Evolutionary conservation across 108 stramenopile genomes (phyloP).

Genomic region (Epithemia pelagica): DNA sequence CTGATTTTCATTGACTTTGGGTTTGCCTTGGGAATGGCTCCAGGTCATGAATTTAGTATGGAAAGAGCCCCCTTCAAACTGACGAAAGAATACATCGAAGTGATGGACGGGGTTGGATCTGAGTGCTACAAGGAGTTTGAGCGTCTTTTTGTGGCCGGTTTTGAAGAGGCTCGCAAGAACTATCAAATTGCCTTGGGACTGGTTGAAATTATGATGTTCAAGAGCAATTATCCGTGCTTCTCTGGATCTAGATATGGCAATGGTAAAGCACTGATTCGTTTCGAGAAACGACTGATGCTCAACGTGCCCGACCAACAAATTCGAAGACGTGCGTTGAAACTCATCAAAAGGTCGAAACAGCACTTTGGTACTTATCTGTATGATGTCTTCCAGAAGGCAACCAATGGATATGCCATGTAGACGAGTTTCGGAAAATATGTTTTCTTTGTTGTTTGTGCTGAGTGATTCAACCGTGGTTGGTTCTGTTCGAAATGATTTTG

Average conservation of each 20-base stretch:
- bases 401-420: constrained; percentile 54
- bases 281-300: constrained; percentile 80
- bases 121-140: constrained; percentile 78
- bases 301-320: constrained; percentile 62
- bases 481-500: no score
- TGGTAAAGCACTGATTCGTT: constrained; percentile 61
- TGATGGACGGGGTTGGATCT: constrained; percentile 80
- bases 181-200: constrained; percentile 82
- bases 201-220: constrained; percentile 98
- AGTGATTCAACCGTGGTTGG: no score
- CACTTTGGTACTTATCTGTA: constrained; percentile 66
- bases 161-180: constrained; percentile 69
- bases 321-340: constrained; percentile 47
- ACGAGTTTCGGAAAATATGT: background rate
- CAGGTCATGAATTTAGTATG: constrained; percentile 91
- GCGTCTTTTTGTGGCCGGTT: constrained; percentile 72
- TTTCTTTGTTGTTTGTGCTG: background rate
- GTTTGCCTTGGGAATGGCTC: constrained; percentile 96
- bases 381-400: constrained; percentile 45
- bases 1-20: constrained; percentile 99
- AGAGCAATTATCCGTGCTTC: constrained; percentile 94
- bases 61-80: constrained; percentile 98
- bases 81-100: constrained; percentile 92
- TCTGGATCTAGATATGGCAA: constrained; percentile 68
- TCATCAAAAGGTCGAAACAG: constrained; percentile 52